Conservation (phyloP, 2,329 filamentous ascomycete species). For the Nemania sp. region DNA sequence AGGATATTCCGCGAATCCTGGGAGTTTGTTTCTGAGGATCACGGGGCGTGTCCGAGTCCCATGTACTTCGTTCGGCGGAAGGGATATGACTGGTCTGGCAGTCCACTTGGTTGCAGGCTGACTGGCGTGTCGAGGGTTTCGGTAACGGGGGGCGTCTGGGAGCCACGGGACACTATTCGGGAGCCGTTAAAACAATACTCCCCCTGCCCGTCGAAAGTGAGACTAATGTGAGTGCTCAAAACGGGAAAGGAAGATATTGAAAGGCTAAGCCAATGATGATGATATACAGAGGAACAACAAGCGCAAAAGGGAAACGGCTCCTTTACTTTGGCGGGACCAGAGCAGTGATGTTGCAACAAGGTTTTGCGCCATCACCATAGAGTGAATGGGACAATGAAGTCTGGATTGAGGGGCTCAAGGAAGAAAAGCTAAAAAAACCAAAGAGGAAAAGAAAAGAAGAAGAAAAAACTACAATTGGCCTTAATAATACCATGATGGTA, state of each 20-base stretch:
- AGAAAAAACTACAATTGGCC: conserved; percentile 16
- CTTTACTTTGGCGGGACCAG: conserved; percentile 14
- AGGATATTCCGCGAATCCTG: conserved; percentile 22
- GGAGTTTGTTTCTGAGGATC: conserved; percentile 16
- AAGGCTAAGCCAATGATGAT: conserved; percentile 1
- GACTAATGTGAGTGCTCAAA: conserved; percentile 8
- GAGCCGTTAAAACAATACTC: conserved; percentile 24
- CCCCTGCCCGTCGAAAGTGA: conserved; percentile 7
- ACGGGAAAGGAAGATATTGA: background rate
- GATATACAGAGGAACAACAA: conserved; percentile 1
- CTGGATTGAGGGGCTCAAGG: conserved; percentile 2
- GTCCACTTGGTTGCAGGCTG: conserved; percentile 27
- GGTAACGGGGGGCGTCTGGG: conserved; percentile 23
- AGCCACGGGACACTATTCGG: conserved; percentile 26
- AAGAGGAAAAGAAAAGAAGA: background rate
- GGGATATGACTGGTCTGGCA: conserved; percentile 20
- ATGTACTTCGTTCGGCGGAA: conserved; percentile 20
- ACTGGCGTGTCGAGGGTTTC: conserved; percentile 24
- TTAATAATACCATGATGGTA: conserved; percentile 15
- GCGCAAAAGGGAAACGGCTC: background rate
- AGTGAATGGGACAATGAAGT: conserved; percentile 13
- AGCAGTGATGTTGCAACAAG: conserved; percentile 12
- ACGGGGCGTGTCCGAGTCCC: conserved; percentile 23
- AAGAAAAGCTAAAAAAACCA: background rate
- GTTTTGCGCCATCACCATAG: conserved; percentile 16